A percentile compares a stretch with the other conserved stretches of the same genome.
These are phyloP conservation scores for Yarrowia bubula DNA, from an alignment of 805 yeast species.

Conservation along the genomic window DNA sequence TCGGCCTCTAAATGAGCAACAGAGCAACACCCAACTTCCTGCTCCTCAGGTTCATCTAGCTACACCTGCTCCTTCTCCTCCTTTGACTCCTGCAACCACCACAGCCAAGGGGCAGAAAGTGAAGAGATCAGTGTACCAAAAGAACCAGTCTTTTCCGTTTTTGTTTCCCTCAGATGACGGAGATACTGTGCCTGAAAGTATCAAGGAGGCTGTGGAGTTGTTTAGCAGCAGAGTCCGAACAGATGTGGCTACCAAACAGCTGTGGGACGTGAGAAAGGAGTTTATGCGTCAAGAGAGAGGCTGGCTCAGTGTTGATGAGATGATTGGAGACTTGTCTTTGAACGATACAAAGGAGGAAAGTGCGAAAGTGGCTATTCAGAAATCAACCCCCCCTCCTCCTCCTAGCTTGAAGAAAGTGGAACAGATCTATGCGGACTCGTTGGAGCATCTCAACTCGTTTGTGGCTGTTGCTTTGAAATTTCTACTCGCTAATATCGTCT, in stretches of 20 bases:
- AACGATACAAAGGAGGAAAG: background rate
- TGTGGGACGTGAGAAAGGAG: slow-evolving; percentile 67
- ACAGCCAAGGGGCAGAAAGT: slow-evolving; percentile 35
- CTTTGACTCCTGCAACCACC: slow-evolving; percentile 48
- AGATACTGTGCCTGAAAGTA: slow-evolving; percentile 62
- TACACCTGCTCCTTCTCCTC: slow-evolving; percentile 87
- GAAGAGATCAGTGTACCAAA: slow-evolving; percentile 50
- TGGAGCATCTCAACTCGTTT: slow-evolving; percentile 61
- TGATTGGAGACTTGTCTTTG: background rate
- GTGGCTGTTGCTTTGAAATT: slow-evolving; percentile 63
- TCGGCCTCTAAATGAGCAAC: slow-evolving; percentile 48
- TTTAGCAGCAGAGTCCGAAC: slow-evolving; percentile 61
- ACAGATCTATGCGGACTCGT: slow-evolving; percentile 50
- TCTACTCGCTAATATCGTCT: slow-evolving; percentile 50
- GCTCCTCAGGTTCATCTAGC: slow-evolving; percentile 67
- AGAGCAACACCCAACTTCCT: slow-evolving; percentile 48
- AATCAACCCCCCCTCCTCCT: slow-evolving; percentile 7
- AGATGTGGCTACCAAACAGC: slow-evolving; percentile 64
- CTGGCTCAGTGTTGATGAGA: slow-evolving; percentile 39
- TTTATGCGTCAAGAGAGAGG: slow-evolving; percentile 77
- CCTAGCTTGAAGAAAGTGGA: slow-evolving; percentile 58
- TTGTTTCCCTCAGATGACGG: slow-evolving; percentile 53
- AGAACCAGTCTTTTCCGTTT: slow-evolving; percentile 65
- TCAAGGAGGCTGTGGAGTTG: slow-evolving; percentile 73
- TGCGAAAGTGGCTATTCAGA: background rate